Evolutionary conservation across 2,329 filamentous ascomycete genomes (phyloP), one percentile per base, ranked within the genome.

Genomic region (Onygenales sp.): DNA sequence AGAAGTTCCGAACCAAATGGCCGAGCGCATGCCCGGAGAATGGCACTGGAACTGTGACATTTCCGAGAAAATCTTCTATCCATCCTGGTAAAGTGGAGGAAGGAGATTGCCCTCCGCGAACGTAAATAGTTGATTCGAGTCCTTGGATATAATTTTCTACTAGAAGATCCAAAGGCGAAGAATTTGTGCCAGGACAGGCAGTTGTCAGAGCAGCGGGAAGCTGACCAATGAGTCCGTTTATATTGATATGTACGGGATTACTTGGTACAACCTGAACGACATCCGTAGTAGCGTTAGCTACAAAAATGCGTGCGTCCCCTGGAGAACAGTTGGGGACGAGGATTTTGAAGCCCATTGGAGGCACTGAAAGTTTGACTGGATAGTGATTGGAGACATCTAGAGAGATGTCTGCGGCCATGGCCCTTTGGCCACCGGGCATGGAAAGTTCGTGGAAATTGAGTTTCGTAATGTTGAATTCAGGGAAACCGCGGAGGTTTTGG

Each of bases 1-100:
- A 87, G 65, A 97, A 96, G 61, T 93, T 92, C 60, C 85, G 86
- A 65, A 98, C 86, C 13, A 95, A 73, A 58, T 87, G 84, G 59
- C 90, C 89, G 62, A 96, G 85, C 0, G 84, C 84, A 54, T 84
- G 82, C 4, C 89, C 89, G 0, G 89, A 88, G 57, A 97, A 87
- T 5, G 89, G 86, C 6, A 97, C 75, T 2, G 91, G 90, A 0
- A 97, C 77, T 0, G 85, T 91, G 51, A 97, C 81, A 60, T 87
- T 89, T 45, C 84, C 83, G 39, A 97, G 74, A 21, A 98, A 77
- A 50, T 91, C 83, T 11, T 81, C 80, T 47, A 96, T 79, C 93
- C 93, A 98, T 45, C 77, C 75, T 0, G 93, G 93, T 0, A 89
- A 87, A 36, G 83, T 76, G 1, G 79, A 74, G 14, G 78, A 78